Evolutionary conservation across 78 protist genomes (phyloP), one percentile per base, ranked within the genome.

Genomic region (Pigoraptor vietnamica): DNA sequence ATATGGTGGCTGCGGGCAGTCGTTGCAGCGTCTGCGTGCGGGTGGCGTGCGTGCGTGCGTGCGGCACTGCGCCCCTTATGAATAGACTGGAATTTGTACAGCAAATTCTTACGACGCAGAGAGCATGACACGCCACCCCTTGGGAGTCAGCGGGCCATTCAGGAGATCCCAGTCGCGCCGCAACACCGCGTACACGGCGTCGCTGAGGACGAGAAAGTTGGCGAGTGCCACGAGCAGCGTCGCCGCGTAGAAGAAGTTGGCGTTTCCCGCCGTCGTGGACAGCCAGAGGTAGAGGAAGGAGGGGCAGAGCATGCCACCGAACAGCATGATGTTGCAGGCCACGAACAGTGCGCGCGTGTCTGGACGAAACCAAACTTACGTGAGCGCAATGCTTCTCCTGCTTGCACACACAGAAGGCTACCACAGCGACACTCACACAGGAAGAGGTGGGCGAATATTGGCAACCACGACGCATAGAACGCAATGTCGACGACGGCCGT

Each of bases 171-270:
- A 48, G 67, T 48, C 67, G 29, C 67, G 6, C 67, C 67, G 67
- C 6, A 48, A 21, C 6, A 48, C 67, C 67, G 67, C 67, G 14
- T 48, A 48, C 14, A 14, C 14, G 14, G 14, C 14, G 67, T 48
- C 67, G 67, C 67, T 48, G 29, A 48, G 67, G 29, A 48, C 6
- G 14, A 48, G 67, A 48, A 48, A 48, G 14, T 48, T 48, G 67
- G 67, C 67, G 67, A 14, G 29, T 6, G 67, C 67, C 29, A 48
- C 14, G 67, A 48, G 67, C 33, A 93, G 86, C 2, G 94, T 93
- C 34, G 81, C 35, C 37, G 90, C 94, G 83, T 32, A 90, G 87
- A 34, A 84, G 40, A 90, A 93, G 83, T 93, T 93, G 90, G 92
- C 94, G 34, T 93, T 93, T 86, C 94, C 94, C 1, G 81, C 21